phyloP scores from a whole-genome alignment of 2,329 filamentous ascomycete species.

The Aspergillus uvarum region DNA sequence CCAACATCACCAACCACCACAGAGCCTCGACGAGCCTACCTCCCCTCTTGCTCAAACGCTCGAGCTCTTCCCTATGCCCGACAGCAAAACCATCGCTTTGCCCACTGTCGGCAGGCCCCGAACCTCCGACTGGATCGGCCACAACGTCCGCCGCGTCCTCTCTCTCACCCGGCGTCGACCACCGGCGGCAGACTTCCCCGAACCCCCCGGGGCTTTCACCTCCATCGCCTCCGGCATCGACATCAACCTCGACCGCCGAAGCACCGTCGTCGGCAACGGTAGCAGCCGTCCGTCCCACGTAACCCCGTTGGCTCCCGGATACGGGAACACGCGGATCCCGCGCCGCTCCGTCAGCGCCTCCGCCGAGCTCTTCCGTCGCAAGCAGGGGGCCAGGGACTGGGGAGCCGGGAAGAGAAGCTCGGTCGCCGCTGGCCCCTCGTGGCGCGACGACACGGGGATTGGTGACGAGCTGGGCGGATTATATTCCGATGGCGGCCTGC shows the following conservation, averaged over 20 bases:
- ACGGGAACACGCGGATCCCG: conserved; percentile 26
- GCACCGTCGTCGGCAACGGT: conserved; percentile 20
- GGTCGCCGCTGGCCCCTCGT: conserved; percentile 18
- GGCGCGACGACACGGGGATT: conserved; percentile 25
- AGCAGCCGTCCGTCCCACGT: not conserved
- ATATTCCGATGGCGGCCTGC: not conserved
- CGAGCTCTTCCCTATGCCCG: conserved; percentile 26
- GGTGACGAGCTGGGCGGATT: not conserved
- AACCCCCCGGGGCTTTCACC: conserved; percentile 16
- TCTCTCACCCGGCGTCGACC: conserved; percentile 40
- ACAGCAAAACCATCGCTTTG: conserved; percentile 21
- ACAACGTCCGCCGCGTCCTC: conserved; percentile 65
- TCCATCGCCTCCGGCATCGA: conserved; percentile 31
- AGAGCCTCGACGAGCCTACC: conserved; percentile 16
- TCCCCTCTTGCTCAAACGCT: conserved; percentile 14
- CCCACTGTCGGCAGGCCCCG: conserved; percentile 35
- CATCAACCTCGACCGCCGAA: conserved; percentile 13
- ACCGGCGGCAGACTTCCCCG: conserved; percentile 18
- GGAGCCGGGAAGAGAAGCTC: conserved; percentile 38
- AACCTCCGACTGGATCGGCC: conserved; percentile 69
- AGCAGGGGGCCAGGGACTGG: conserved; percentile 56
- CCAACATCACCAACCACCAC: conserved; percentile 35
- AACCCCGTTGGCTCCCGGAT: conserved; percentile 7
- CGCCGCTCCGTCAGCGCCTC: conserved; percentile 51
- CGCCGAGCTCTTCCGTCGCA: conserved; percentile 49